These are phyloP conservation scores for Coniochaeta prunicola DNA, from an alignment of 2,329 filamentous ascomycete genomes.

Conservation along the genomic window DNA sequence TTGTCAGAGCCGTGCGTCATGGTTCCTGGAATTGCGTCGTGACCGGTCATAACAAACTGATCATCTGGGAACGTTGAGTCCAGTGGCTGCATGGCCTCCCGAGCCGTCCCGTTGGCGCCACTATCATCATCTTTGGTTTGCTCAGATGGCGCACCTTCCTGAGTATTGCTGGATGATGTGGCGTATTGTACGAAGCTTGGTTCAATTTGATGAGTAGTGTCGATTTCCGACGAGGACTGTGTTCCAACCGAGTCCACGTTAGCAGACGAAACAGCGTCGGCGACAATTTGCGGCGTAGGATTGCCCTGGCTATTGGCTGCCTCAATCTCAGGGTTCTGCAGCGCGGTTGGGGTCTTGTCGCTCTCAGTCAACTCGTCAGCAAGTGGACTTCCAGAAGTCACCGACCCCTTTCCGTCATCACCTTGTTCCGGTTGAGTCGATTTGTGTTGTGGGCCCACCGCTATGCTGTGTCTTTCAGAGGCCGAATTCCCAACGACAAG, in stretches of 20 bases:
- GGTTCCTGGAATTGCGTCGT: conserved; percentile 4
- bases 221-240: no score
- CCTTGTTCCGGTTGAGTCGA: neutral
- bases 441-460: neutral
- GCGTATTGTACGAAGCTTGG: neutral
- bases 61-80: neutral
- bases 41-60: conserved; percentile 5
- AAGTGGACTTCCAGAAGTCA: neutral
- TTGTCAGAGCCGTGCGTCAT: conserved; percentile 5
- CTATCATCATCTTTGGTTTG: neutral
- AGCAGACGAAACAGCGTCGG: neutral
- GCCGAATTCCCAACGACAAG: neutral
- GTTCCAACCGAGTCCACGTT: neutral
- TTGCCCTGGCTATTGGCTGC: neutral
- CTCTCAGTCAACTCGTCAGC: neutral
- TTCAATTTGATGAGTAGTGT: no score
- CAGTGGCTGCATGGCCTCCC: neutral
- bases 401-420: neutral
- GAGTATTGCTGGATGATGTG: neutral
- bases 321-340: neutral
- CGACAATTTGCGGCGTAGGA: no score
- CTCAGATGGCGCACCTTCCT: no score
- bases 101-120: neutral
- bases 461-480: neutral
- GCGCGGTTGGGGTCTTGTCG: neutral